Base-by-base conservation (phyloP, 2,329 filamentous ascomycete species). In the Anthostomella pinea region DNA sequence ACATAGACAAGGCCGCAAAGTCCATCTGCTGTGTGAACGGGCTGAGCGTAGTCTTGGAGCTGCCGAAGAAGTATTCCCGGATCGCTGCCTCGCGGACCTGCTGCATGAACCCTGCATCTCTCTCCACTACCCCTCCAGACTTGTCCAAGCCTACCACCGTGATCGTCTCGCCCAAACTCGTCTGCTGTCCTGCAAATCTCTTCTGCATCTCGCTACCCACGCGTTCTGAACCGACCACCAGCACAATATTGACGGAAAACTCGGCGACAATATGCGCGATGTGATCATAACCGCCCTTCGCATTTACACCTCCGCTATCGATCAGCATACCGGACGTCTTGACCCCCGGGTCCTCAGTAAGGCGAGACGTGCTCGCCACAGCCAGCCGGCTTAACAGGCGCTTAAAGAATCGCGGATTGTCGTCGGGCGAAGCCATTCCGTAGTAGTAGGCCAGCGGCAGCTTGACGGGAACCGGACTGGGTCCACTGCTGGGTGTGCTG, bases 21-120 rank as follows among this genome's bases (percentile, higher is more conserved):
- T 88, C 83, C 4, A 95, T 79, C 41, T 85, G 84, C 54, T 95
- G 87, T 6, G 88, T 94, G 52, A 90, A 85, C 0, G 93, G 93
- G 29, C 86, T 93, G 2, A 98, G 70, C 0, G 87, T 85, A 39
- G 85, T 77, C 44, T 79, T 81, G 2, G 75, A 65, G 45, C 86
- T 84, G 8, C 93, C 93, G 58, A 96, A 98, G 68, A 98, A 98
- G 64, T 98, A 98, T 52, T 90, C 84, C 49, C 85, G 84, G 34
- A 96, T 89, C 33, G 85, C 77, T 1, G 84, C 78, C 54, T 94
- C 86, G 28, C 85, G 77, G 5, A 79, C 66, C 11, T 80, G 73
- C 53, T 87, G 85, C 72, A 90, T 79, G 60, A 87, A 94, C 0
- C 67, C 59, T 23, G 83, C 77, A 46, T 89, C 84, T 30, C 87